phyloP scores from a whole-genome alignment of 2,329 filamentous ascomycete genomes.

The Aspergillaceae sp. region DNA sequence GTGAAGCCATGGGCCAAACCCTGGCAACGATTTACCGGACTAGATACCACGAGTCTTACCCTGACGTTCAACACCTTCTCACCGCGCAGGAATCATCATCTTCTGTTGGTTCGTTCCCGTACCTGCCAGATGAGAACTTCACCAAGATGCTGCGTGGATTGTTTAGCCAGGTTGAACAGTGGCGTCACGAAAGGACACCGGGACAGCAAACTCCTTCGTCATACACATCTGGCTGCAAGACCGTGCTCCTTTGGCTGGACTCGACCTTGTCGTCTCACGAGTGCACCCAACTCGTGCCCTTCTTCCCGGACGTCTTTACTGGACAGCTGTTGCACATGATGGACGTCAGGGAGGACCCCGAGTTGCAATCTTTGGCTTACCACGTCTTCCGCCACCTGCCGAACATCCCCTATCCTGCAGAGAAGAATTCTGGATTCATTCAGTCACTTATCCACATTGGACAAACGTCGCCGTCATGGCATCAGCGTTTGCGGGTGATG shows the following conservation, averaged over 20 bases:
- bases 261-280: slow-evolving; percentile 83
- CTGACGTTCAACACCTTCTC: slow-evolving; percentile 65
- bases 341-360: slow-evolving; percentile 97
- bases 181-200: slow-evolving; percentile 74
- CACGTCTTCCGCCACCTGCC: slow-evolving; percentile 94
- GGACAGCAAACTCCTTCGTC: slow-evolving; percentile 89
- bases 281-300: slow-evolving; percentile 79
- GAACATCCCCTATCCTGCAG: slow-evolving; percentile 83
- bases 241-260: slow-evolving; percentile 90
- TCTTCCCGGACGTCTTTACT: slow-evolving; percentile 84
- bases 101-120: slow-evolving; percentile 76
- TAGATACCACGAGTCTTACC: slow-evolving; percentile 88
- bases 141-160: slow-evolving; percentile 61
- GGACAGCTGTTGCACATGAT: slow-evolving; percentile 97
- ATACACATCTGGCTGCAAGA: slow-evolving; percentile 95
- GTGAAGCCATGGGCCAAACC: slow-evolving; percentile 86
- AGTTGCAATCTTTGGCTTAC: slow-evolving; percentile 88
- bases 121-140: slow-evolving; percentile 69
- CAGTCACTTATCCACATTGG: slow-evolving; percentile 80
- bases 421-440: slow-evolving; percentile 79
- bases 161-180: slow-evolving; percentile 71
- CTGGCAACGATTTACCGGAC: slow-evolving; percentile 84
- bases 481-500: slow-evolving; percentile 85
- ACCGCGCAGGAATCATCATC: slow-evolving; percentile 70
- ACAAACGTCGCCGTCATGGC: slow-evolving; percentile 76